Conservation (phyloP, 345 rosid genomes). For the Eucalyptus guilfoylei region DNA sequence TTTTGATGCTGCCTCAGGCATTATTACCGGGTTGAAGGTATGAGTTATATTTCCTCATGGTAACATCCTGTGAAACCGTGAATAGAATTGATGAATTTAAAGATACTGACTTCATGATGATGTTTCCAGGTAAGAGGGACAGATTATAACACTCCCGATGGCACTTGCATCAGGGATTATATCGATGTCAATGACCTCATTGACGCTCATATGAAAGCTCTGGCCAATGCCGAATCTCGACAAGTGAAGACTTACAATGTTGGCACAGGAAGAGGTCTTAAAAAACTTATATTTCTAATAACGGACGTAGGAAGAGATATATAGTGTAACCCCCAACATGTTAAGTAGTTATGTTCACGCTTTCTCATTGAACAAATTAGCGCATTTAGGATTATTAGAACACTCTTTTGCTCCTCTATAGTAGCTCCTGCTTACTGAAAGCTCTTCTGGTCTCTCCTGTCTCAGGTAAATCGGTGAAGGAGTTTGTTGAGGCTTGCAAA, state of each 20-base stretch:
- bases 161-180: constrained; percentile 92
- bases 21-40: constrained; percentile 67
- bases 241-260: constrained; percentile 93
- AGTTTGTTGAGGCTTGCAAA: constrained; percentile 94
- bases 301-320: not conserved
- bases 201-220: constrained; percentile 94
- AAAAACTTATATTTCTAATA: not conserved
- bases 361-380: not conserved
- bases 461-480: constrained; percentile 59
- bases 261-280: constrained; percentile 75
- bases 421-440: not conserved
- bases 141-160: constrained; percentile 83
- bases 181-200: constrained; percentile 95
- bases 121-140: constrained; percentile 78
- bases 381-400: not conserved
- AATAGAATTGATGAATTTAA: not conserved
- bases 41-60: not conserved
- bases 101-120: not conserved
- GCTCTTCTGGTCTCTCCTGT: constrained; percentile 17
- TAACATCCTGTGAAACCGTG: not conserved
- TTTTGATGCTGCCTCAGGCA: constrained; percentile 97
- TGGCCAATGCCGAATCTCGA: constrained; percentile 48
- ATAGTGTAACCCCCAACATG: not conserved
- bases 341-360: not conserved
- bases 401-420: not conserved